These are phyloP conservation scores for Raphanus hybrid DNA, from an alignment of 441 rosid genomes.

Conservation along the genomic window DNA sequence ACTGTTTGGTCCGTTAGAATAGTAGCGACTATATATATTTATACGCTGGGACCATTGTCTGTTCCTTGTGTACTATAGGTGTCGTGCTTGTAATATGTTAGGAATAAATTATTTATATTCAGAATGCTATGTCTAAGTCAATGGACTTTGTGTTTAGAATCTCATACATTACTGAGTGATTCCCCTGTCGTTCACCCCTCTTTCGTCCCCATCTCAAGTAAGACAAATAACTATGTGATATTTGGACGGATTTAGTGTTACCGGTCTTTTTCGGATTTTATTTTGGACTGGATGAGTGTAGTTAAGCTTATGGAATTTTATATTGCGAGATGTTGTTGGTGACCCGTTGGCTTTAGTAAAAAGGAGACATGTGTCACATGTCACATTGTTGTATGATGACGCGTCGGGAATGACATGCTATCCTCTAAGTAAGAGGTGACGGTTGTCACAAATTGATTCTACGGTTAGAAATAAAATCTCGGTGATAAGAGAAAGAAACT, in stretches of 20 bases:
- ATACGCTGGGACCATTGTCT: not conserved
- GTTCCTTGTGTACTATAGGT: not conserved
- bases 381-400: too few species aligned
- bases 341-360: too few species aligned
- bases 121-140: not conserved
- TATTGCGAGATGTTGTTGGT: too few species aligned
- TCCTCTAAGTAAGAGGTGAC: too few species aligned
- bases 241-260: not conserved
- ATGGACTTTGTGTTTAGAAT: not conserved
- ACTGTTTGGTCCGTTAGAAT: not conserved
- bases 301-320: too few species aligned
- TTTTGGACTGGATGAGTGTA: not conserved
- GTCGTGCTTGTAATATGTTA: not conserved
- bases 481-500: too few species aligned
- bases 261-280: not conserved
- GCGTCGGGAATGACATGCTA: too few species aligned
- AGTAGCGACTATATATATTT: not conserved
- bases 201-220: not conserved
- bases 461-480: too few species aligned
- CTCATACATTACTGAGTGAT: not conserved
- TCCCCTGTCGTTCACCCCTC: not conserved
- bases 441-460: too few species aligned
- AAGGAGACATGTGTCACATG: too few species aligned
- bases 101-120: too few species aligned
- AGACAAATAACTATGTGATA: not conserved